A percentile compares a stretch with the other conserved stretches of the same genome.
These are phyloP conservation scores for Fistulinella prunicolor DNA, from an alignment of 768 basidiomycete species.

Conservation along the genomic window DNA sequence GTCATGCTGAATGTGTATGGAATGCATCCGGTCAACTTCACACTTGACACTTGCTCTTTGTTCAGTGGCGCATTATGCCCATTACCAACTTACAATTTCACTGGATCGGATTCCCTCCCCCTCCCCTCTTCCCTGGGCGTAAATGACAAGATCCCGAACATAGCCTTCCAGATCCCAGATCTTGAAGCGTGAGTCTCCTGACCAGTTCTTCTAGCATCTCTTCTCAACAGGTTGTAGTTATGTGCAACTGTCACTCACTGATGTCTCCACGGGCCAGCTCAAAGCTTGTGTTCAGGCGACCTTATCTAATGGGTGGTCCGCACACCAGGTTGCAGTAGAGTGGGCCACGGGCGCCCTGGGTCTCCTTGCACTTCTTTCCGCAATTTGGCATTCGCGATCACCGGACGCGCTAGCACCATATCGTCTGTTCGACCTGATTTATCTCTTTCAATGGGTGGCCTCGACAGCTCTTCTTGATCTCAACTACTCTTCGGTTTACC, in stretches of 20 bases:
- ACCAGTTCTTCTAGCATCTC: neutral
- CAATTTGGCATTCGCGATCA: constrained; percentile 54
- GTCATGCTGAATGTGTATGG: constrained; percentile 88
- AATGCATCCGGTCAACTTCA: constrained; percentile 74
- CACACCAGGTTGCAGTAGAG: constrained; percentile 67
- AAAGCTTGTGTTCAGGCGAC: constrained; percentile 92
- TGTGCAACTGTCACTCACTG: constrained; percentile 71
- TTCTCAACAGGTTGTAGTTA: constrained; percentile 35
- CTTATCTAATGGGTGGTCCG: constrained; percentile 87
- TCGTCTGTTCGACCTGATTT: constrained; percentile 78
- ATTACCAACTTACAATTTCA: constrained; percentile 80
- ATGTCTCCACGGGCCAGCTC: constrained; percentile 64
- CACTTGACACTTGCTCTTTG: constrained; percentile 81
- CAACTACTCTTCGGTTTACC: constrained; percentile 84
- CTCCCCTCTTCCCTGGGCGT: constrained; percentile 61
- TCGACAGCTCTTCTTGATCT: constrained; percentile 75
- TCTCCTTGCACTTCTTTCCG: constrained; percentile 55
- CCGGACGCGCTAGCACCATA: constrained; percentile 61
- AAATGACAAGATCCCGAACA: constrained; percentile 58
- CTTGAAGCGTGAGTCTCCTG: constrained; percentile 58
- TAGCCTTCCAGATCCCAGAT: constrained; percentile 87
- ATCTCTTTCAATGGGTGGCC: constrained; percentile 83
- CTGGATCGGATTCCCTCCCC: constrained; percentile 69
- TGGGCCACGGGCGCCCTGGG: constrained; percentile 73
- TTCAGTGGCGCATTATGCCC: constrained; percentile 81